Base-by-base conservation (phyloP, 352 stramenopile species). In the Phytopythium delawarense region DNA sequence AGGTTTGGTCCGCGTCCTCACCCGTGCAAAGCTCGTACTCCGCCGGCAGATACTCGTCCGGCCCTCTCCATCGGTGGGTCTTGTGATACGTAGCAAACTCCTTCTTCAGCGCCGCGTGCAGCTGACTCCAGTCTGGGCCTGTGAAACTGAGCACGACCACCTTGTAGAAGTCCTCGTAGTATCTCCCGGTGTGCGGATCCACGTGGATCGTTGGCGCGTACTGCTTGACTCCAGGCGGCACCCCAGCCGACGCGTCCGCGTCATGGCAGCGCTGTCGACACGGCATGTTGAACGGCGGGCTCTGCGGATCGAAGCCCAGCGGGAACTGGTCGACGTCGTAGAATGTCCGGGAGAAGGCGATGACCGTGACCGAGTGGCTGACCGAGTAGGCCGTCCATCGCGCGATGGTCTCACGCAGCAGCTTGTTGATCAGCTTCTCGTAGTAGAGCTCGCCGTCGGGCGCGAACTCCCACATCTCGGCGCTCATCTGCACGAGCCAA, bases 401-500 rank as follows among this genome's bases (percentile, higher is more conserved):
- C 63, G 71, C 64, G 11, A 97, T 75, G 4, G 97, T 74, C 11
- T 88, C 74, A 8, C 71, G 70, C 5, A 96, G 73, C 53, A 98
- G 76, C 0, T 76, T 69, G 30, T 94, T 72, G 7, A 98, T 61
- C 51, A 97, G 80, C 48, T 96, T 96, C 61, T 97, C 91, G 64
- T 97, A 94, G 69, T 98, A 98, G 15, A 97, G 68, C 61, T 96
- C 78, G 18, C 85, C 88, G 50, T 93, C 80, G 4, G 88, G 75
- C 8, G 86, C 86, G 50, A 96, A 96, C 61, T 98, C 91, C 86
- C 90, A 98, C 91, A 98, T 98, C 56, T 98, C 93, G 1, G 86
- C 82, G 53, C 81, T 96, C 88, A 99, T 97, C 66, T 99, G 96
- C 23, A 99, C 91, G 35, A 99, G 84, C 96, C 96, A 99, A 60